phyloP scores from a whole-genome alignment of 305 asterid genomes.

The Fraxinus dipetala region DNA sequence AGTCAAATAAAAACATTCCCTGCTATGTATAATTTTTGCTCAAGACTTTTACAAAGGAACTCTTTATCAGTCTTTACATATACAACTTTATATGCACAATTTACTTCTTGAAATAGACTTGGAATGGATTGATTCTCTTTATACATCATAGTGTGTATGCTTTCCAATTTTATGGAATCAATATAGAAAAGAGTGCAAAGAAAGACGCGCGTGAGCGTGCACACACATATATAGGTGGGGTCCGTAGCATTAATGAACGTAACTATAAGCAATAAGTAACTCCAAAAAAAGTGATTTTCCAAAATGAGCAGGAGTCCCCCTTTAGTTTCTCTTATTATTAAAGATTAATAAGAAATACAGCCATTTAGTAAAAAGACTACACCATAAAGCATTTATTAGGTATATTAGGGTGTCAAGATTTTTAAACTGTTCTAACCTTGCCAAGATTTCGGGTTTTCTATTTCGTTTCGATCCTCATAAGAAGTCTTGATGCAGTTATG shows the following conservation, averaged over 20 bases:
- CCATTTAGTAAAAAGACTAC: neutral
- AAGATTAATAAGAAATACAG: neutral
- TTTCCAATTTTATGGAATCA: slow-evolving; percentile 30
- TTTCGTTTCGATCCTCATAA: slow-evolving; percentile 20
- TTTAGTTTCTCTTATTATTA: neutral
- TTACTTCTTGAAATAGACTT: neutral
- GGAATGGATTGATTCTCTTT: slow-evolving; percentile 8
- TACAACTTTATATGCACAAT: neutral
- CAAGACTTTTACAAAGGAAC: neutral
- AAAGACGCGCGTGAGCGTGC: neutral
- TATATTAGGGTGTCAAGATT: slow-evolving; percentile 31
- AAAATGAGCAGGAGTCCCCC: neutral
- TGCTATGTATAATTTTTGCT: neutral
- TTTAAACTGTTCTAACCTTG: slow-evolving; percentile 42
- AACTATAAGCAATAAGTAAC: slow-evolving; percentile 21
- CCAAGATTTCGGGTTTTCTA: slow-evolving; percentile 35
- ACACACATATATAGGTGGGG: slow-evolving; percentile 15
- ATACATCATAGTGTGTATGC: slow-evolving; percentile 2
- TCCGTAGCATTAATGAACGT: slow-evolving; percentile 23
- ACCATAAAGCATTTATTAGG: neutral
- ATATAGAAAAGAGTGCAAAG: slow-evolving; percentile 37
- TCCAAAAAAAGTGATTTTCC: neutral
- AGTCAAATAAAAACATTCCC: neutral
- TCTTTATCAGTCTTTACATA: neutral
- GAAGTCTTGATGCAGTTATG: slow-evolving; percentile 29